phyloP scores from a whole-genome alignment of 83 land plant species.

The Diphasiastrum complanatum region DNA sequence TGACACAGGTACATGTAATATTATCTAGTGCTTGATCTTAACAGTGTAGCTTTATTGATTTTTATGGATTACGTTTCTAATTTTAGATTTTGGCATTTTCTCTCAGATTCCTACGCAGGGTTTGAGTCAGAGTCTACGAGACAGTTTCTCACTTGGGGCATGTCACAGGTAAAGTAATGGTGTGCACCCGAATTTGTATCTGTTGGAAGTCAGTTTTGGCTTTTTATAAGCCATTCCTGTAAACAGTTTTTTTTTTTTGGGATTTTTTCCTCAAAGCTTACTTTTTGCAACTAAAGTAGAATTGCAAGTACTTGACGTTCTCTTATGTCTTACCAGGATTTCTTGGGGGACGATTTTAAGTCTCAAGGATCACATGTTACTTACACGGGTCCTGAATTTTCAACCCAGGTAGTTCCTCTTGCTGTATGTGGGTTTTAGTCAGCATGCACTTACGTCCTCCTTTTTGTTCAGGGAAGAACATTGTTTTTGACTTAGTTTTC shows the following conservation, averaged over 20 bases:
- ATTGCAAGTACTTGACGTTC: too few species aligned
- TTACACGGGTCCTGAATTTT: slow-evolving; percentile 75
- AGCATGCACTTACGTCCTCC: too few species aligned
- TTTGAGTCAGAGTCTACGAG: slow-evolving; percentile 73
- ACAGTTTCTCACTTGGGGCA: slow-evolving; percentile 91
- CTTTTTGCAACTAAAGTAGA: too few species aligned
- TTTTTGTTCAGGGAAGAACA: neutral
- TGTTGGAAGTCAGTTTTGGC: too few species aligned
- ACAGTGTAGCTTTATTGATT: too few species aligned
- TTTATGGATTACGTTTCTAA: neutral
- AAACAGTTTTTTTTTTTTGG: too few species aligned
- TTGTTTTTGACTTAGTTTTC: neutral
- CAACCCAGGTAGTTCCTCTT: slow-evolving; percentile 50
- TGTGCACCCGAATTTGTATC: too few species aligned
- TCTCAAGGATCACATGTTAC: slow-evolving; percentile 98
- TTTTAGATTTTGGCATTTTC: neutral
- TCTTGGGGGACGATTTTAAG: slow-evolving; percentile 91
- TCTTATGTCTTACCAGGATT: slow-evolving; percentile 83
- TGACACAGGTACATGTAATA: slow-evolving; percentile 49
- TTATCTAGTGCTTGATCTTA: neutral
- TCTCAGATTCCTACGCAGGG: slow-evolving; percentile 70
- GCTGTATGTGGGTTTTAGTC: neutral
- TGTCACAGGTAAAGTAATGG: slow-evolving; percentile 99
- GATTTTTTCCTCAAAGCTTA: too few species aligned
- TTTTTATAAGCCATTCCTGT: too few species aligned